Conservation (phyloP, 1,284 basidiomycete genomes). For the Trametes sp. region DNA sequence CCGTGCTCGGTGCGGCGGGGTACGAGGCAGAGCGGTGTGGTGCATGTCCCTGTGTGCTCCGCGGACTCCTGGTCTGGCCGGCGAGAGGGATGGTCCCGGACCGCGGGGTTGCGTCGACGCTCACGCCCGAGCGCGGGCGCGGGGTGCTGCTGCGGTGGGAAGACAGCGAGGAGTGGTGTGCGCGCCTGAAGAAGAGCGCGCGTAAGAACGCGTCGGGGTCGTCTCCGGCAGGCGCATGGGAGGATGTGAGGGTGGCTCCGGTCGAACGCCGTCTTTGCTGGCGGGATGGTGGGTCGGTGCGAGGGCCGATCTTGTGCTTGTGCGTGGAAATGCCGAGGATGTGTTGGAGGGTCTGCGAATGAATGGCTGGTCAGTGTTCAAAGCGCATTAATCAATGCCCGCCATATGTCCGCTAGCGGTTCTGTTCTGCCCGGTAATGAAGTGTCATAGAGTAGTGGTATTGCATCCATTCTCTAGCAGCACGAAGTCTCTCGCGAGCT, state of each 20-base stretch:
- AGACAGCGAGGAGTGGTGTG: slow-evolving; percentile 46
- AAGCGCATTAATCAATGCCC: slow-evolving; percentile 1
- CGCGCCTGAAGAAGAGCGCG: slow-evolving; percentile 55
- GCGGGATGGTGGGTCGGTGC: slow-evolving; percentile 15
- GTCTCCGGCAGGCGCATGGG: slow-evolving; percentile 12
- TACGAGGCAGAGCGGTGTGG: slow-evolving; percentile 36
- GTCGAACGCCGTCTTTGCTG: slow-evolving; percentile 1
- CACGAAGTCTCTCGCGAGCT: neutral
- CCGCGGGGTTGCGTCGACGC: slow-evolving; percentile 22
- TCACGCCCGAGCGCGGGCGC: slow-evolving; percentile 37
- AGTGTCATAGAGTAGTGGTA: neutral
- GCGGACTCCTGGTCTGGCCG: slow-evolving; percentile 16
- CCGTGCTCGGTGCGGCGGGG: slow-evolving; percentile 26
- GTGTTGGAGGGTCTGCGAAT: slow-evolving; percentile 58
- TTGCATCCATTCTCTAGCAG: neutral
- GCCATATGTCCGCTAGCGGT: slow-evolving; percentile 1
- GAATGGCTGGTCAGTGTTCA: neutral
- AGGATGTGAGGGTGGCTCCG: slow-evolving; percentile 7
- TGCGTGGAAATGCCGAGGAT: slow-evolving; percentile 67
- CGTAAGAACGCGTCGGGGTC: slow-evolving; percentile 55
- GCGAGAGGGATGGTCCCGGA: slow-evolving; percentile 26
- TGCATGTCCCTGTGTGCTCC: slow-evolving; percentile 16
- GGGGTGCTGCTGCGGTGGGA: slow-evolving; percentile 54
- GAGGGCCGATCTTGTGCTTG: slow-evolving; percentile 57
- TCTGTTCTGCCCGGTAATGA: neutral